These are phyloP conservation scores for Penicillium soppii DNA, from an alignment of 495 filamentous ascomycete species.

Conservation along the genomic window DNA sequence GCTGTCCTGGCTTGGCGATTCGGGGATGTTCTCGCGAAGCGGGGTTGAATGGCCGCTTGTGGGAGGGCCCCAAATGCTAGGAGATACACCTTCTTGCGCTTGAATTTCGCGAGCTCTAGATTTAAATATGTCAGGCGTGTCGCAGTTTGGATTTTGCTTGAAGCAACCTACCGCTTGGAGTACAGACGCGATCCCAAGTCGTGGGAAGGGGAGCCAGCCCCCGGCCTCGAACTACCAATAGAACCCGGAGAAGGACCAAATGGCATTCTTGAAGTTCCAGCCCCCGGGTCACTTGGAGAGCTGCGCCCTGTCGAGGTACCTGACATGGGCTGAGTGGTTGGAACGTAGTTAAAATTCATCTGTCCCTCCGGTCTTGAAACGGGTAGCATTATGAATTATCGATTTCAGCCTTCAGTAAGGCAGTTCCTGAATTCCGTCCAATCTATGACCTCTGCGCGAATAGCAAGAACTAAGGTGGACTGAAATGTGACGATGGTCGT, in stretches of 20 bases:
- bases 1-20: slow-evolving; percentile 91
- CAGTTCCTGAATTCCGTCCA: slow-evolving; percentile 23
- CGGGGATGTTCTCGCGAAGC: slow-evolving; percentile 93
- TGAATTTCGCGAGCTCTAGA: slow-evolving; percentile 95
- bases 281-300: slow-evolving; percentile 79
- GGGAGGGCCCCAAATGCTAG: slow-evolving; percentile 91
- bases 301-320: slow-evolving; percentile 83
- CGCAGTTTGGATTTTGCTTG: not conserved
- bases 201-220: slow-evolving; percentile 96
- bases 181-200: slow-evolving; percentile 78
- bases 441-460: slow-evolving; percentile 11
- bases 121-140: not conserved
- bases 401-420: slow-evolving; percentile 24
- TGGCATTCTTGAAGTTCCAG: slow-evolving; percentile 67
- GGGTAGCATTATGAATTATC: slow-evolving; percentile 82
- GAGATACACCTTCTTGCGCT: slow-evolving; percentile 86
- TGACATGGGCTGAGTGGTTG: slow-evolving; percentile 75
- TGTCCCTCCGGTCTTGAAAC: slow-evolving; percentile 63
- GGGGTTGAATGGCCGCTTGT: slow-evolving; percentile 95
- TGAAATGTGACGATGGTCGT: slow-evolving; percentile 6
- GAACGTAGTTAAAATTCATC: slow-evolving; percentile 75
- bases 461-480: slow-evolving; percentile 9
- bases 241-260: slow-evolving; percentile 71
- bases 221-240: slow-evolving; percentile 73
- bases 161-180: slow-evolving; percentile 78